Evolutionary conservation across 768 basidiomycete genomes (phyloP), one percentile per base, ranked within the genome.

Genomic region (Cystobasidium ongulense): DNA sequence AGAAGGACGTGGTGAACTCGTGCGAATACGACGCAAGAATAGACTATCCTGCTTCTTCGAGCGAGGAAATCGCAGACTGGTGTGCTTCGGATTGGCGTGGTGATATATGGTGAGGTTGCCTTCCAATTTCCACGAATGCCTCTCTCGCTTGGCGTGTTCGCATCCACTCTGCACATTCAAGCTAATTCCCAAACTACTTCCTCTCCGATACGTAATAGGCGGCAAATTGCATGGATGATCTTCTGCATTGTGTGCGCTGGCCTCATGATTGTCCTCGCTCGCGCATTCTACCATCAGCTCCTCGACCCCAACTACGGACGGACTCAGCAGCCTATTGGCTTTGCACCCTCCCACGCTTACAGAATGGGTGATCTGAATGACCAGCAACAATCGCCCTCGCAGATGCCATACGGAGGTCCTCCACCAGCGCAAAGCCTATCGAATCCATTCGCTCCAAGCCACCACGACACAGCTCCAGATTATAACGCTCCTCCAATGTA

Each of bases 401-500:
- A 59, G 17, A 59, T 59, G 57, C 57, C 57, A 27, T 59, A 59
- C 23, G 33, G 33, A 25, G 36, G 41, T 18, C 41, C 63, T 23
- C 63, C 63, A 3, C 63, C 63, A n/a, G n/a, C n/a, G n/a, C n/a
- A n/a, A n/a, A n/a, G n/a, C n/a, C 36, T 64, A 31, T 3, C 41
- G 8, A 27, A 27, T 38, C 63, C 63, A 64, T 64, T 31, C 29
- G 38, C 36, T 5, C 27, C 63, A 39, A 50, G 46, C 21, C 11
- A 38, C 10, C 33, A 4, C 11, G 36, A 64, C n/a, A 15, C 41
- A 4, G 2, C 29, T 25, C 38, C 63, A 46, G 63, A 36, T 25
- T 64, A 64, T 29, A 36, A 27, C 23, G 63, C 63, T 1, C 63
- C 63, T 7, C 63, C 63, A 13, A 64, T 46, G 63, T 64, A 64